phyloP scores from a whole-genome alignment of 2,329 filamentous ascomycete genomes.

The Epichloe hybrida region DNA sequence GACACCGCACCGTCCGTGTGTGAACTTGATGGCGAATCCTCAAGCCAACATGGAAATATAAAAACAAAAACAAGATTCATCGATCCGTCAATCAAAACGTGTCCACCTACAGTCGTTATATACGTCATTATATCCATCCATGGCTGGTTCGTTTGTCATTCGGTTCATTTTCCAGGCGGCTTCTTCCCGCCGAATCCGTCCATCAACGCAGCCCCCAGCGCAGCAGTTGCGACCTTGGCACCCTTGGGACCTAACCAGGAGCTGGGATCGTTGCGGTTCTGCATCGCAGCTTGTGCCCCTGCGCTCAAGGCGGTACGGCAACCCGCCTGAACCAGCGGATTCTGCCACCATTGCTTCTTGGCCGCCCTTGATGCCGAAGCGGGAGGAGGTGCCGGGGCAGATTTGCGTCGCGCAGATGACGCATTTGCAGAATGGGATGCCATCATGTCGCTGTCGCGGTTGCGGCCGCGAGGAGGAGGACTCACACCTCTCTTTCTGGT shows the following conservation, averaged over 20 bases:
- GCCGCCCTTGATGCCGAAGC: constrained; percentile 14
- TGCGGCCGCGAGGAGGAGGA: constrained; percentile 9
- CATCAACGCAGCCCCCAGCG: constrained; percentile 33
- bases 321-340: constrained; percentile 25
- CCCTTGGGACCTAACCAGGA: constrained; percentile 36
- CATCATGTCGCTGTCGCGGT: neutral
- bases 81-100: neutral
- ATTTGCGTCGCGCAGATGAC: constrained; percentile 6
- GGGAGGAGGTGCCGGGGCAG: constrained; percentile 5
- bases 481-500: constrained; percentile 8
- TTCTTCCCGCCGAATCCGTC: constrained; percentile 29
- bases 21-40: too few species aligned
- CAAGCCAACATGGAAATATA: too few species aligned
- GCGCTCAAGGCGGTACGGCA: constrained; percentile 33
- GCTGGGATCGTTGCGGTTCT: constrained; percentile 29
- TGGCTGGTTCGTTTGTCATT: neutral
- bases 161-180: neutral
- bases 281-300: constrained; percentile 34
- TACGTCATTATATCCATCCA: neutral
- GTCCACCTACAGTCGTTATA: neutral
- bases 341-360: constrained; percentile 22
- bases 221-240: constrained; percentile 33
- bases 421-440: constrained; percentile 4
- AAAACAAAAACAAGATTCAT: too few species aligned
- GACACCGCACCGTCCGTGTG: too few species aligned